phyloP scores from a whole-genome alignment of 2,329 filamentous ascomycete genomes.

The Bretziella fagacearum region DNA sequence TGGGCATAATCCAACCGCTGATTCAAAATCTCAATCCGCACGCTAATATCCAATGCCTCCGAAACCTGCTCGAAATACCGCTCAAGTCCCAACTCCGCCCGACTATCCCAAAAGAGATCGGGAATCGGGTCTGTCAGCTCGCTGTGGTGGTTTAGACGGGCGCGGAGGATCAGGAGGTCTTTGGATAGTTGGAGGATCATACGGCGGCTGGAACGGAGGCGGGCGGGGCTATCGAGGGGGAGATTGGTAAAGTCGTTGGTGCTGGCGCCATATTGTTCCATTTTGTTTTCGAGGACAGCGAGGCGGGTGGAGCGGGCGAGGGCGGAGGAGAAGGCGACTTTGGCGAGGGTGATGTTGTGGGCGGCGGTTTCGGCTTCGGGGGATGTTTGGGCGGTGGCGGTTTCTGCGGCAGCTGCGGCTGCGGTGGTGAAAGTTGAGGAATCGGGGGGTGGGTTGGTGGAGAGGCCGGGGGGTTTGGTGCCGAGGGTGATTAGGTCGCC shows the following conservation, averaged over 20 bases:
- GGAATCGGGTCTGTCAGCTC: constrained; percentile 90
- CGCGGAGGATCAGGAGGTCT: constrained; percentile 72
- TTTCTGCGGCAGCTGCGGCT: constrained; percentile 26
- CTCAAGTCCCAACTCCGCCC: constrained; percentile 76
- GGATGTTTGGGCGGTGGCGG: constrained; percentile 34
- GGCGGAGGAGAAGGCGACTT: constrained; percentile 91
- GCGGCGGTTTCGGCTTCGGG: constrained; percentile 24
- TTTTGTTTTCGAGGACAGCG: constrained; percentile 69
- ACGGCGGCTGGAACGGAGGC: constrained; percentile 33
- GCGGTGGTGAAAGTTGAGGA: constrained; percentile 19
- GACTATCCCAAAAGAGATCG: constrained; percentile 91
- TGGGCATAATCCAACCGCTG: constrained; percentile 97
- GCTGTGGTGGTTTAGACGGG: constrained; percentile 89
- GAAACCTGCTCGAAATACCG: constrained; percentile 92
- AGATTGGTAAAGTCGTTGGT: constrained; percentile 68
- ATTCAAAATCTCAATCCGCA: constrained; percentile 79
- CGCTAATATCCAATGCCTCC: constrained; percentile 73
- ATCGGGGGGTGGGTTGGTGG: background rate
- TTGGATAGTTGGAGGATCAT: constrained; percentile 91
- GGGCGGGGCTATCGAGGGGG: constrained; percentile 43
- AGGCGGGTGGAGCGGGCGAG: constrained; percentile 86
- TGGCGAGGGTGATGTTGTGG: constrained; percentile 56
- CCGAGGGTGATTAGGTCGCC: constrained; percentile 83
- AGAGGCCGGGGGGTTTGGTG: constrained; percentile 40
- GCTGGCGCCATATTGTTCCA: constrained; percentile 71